A percentile compares a stretch with the other conserved stretches of the same genome.
Evolutionary conservation across 225 moss, liverwort and hornwort species (phyloP).

Genomic region (Pseudisothecium myosuroides): DNA sequence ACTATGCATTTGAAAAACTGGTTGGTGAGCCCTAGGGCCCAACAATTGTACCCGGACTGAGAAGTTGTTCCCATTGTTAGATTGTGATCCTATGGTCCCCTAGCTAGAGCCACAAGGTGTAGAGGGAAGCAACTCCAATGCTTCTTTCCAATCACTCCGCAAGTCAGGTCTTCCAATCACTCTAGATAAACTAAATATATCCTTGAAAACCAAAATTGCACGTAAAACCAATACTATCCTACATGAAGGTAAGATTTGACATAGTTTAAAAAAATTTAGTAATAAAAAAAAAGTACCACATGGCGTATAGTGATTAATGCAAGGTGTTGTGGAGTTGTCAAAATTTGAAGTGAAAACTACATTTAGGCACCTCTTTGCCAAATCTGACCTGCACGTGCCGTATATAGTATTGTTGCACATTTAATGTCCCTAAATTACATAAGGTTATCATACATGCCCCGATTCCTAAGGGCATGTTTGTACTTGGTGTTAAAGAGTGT

Average conservation of each 20-base stretch:
- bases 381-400: too few species aligned
- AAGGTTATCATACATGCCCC: not conserved
- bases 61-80: not conserved
- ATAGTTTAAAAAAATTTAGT: too few species aligned
- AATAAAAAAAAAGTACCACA: too few species aligned
- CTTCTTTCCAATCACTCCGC: not conserved
- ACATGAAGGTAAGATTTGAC: too few species aligned
- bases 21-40: not conserved
- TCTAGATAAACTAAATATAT: not conserved
- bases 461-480: too few species aligned
- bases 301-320: too few species aligned
- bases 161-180: not conserved
- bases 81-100: fast-evolving
- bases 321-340: too few species aligned
- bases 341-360: too few species aligned
- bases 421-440: not conserved
- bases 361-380: too few species aligned
- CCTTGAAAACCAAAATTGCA: not conserved
- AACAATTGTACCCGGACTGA: fast-evolving
- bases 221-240: not conserved
- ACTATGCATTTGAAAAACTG: not conserved
- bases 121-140: not conserved
- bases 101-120: not conserved
- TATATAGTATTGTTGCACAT: not conserved
- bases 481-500: too few species aligned